Evolutionary conservation across 306 rosid species (phyloP).

Genomic region (Cicer chorassanicum): DNA sequence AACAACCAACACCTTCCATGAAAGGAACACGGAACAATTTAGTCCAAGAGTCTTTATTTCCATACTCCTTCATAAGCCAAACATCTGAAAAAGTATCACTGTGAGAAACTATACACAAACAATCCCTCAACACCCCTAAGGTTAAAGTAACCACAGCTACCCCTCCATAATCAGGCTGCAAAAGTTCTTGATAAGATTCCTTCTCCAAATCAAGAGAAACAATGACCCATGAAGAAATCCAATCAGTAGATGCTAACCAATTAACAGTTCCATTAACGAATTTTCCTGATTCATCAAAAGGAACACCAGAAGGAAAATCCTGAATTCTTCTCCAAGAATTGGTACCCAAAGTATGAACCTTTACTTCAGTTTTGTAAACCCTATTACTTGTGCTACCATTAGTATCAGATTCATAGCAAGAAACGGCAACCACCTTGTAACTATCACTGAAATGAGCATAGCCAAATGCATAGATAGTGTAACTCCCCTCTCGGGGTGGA

Average conservation of each 20-base stretch:
- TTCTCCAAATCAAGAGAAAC: slow-evolving; percentile 49
- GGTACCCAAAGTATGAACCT: slow-evolving; percentile 41
- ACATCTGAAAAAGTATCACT: neutral
- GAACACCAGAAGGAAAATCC: slow-evolving; percentile 32
- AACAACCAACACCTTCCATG: neutral
- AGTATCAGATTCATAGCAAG: neutral
- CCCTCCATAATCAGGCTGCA: slow-evolving; percentile 36
- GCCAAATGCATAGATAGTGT: slow-evolving; percentile 43
- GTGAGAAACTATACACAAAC: slow-evolving; percentile 32
- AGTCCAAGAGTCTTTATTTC: slow-evolving; percentile 49
- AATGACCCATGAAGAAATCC: neutral
- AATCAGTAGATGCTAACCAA: slow-evolving; percentile 29
- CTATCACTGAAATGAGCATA: slow-evolving; percentile 32
- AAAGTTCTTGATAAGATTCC: slow-evolving; percentile 42
- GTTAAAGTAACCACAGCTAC: neutral
- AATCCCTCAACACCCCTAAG: slow-evolving; percentile 40
- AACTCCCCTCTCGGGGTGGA: neutral
- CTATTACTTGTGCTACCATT: neutral
- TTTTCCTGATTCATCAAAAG: neutral
- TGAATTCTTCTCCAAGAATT: slow-evolving; percentile 44
- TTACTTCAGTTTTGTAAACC: slow-evolving; percentile 23
- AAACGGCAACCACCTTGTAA: slow-evolving; percentile 48
- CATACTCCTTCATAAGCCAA: slow-evolving; percentile 55
- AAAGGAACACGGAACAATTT: slow-evolving; percentile 35
- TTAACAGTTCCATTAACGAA: slow-evolving; percentile 48